phyloP scores from a whole-genome alignment of 129 eudicot genomes.

The Rutidosis leptorrhynchoides region DNA sequence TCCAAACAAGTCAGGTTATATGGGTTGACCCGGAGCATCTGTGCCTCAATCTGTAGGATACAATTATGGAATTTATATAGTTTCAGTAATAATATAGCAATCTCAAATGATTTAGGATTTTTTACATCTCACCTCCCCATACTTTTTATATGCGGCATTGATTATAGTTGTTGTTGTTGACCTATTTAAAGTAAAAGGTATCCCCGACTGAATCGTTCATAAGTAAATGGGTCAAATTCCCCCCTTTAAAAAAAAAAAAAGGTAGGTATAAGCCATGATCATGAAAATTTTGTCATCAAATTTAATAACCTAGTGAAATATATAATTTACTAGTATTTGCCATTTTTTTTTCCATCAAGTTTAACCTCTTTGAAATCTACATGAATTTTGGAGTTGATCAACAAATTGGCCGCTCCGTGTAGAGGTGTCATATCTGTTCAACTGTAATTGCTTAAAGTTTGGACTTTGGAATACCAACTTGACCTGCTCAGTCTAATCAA shows the following conservation, averaged over 20 bases:
- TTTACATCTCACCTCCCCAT: no score
- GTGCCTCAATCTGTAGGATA: not conserved
- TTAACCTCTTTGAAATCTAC: no score
- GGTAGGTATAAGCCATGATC: no score
- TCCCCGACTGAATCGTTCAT: not conserved
- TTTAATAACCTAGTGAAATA: no score
- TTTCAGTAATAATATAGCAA: not conserved
- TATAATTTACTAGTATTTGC: no score
- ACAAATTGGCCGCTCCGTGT: conserved; percentile 61
- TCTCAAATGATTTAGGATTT: not conserved
- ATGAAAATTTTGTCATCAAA: no score
- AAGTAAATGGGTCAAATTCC: not conserved
- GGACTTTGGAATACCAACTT: not conserved
- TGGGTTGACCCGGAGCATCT: not conserved
- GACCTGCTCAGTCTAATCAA: conserved; percentile 81
- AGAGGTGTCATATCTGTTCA: conserved; percentile 57
- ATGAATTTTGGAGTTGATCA: conserved; percentile 66
- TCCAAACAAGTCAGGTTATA: not conserved
- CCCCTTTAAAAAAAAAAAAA: no score
- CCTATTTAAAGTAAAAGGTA: not conserved
- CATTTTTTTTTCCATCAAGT: no score
- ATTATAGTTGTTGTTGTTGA: not conserved
- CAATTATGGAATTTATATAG: not conserved
- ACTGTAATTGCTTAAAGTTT: not conserved
- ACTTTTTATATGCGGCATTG: not conserved